Evolutionary conservation across 306 rosid genomes (phyloP), one percentile per base, ranked within the genome.

Genomic region (Vigna mungo): DNA sequence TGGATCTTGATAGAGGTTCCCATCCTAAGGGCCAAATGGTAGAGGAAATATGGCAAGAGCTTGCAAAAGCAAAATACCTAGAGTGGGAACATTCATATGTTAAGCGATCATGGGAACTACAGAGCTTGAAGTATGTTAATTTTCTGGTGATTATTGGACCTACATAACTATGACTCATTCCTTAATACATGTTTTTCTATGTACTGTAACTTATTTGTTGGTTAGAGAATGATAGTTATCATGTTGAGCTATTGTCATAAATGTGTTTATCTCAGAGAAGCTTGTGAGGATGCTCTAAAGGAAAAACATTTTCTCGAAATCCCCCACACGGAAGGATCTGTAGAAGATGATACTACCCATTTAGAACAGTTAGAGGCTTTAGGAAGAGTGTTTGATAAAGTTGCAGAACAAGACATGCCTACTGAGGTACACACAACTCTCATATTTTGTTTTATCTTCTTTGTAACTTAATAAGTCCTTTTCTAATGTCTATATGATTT

Each of bases 1-100:
- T 89, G 86, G 95, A 90, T 74, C 91, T 90, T 64, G 93, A 87
- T 69, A 87, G 90, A 77, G 93, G 90, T 74, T 91, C 89, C 37
- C 37, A 88, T 44, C 87, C 88, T 0, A 82, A 88, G 15, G 83
- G 89, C 67, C 76, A 87, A 68, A 85, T 88, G 81, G 90, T 85
- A 32, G 91, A 92, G 62, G 95, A 87, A 74, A 90, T 92, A 78
- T 85, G 95, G 95, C 88, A 88, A 84, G 93, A 88, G 82, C 88
- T 92, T 15, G 81, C 91, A 34, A 88, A 83, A 65, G 97, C 95
- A 51, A 88, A 85, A 80, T 92, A 88, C 87, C 18, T 15, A 65
- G 87, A 88, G 73, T 92, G 97, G 97, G 97, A 90, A 71, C 83
- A 68, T 59, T 80, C 75, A 53, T 90, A 87, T 14, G 71, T 84